phyloP scores from a whole-genome alignment of 2,329 filamentous ascomycete genomes.

The Exophiala sp. region DNA sequence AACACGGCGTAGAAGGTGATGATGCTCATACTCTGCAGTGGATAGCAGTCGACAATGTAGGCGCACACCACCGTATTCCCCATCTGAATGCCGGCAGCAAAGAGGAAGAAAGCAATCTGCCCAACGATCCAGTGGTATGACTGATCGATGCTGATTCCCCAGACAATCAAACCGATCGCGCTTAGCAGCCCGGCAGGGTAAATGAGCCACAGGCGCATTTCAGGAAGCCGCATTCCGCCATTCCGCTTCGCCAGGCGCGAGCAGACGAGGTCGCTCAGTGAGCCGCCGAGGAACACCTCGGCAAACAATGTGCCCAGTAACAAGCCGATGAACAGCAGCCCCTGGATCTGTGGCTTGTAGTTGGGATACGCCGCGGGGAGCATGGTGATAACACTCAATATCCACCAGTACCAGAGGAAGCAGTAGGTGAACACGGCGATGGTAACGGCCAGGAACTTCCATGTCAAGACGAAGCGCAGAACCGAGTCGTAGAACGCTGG shows the following conservation, averaged over 20 bases:
- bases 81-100: slow-evolving; percentile 4
- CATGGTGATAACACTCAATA: slow-evolving; percentile 49
- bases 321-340: slow-evolving; percentile 50
- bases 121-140: slow-evolving; percentile 5
- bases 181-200: slow-evolving; percentile 49
- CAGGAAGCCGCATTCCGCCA: slow-evolving; percentile 41
- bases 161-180: slow-evolving; percentile 48
- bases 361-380: slow-evolving; percentile 48
- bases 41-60: slow-evolving; percentile 49
- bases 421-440: slow-evolving; percentile 47
- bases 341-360: slow-evolving; percentile 48
- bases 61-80: slow-evolving; percentile 2
- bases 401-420: slow-evolving; percentile 55
- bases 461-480: slow-evolving; percentile 44
- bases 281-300: slow-evolving; percentile 49
- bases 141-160: slow-evolving; percentile 44
- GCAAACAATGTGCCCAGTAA: slow-evolving; percentile 49
- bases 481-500: slow-evolving; percentile 46
- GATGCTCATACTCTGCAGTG: slow-evolving; percentile 49
- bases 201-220: slow-evolving; percentile 53
- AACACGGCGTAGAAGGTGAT: slow-evolving; percentile 52
- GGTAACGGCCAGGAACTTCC: slow-evolving; percentile 43
- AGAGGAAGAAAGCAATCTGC: slow-evolving; percentile 6
- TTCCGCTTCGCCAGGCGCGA: slow-evolving; percentile 42
- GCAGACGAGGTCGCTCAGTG: slow-evolving; percentile 50